A percentile compares a stretch with the other conserved stretches of the same genome.
These are phyloP conservation scores for Neofusicoccum sp. DNA, from an alignment of 2,329 filamentous ascomycete species.

Conservation along the genomic window DNA sequence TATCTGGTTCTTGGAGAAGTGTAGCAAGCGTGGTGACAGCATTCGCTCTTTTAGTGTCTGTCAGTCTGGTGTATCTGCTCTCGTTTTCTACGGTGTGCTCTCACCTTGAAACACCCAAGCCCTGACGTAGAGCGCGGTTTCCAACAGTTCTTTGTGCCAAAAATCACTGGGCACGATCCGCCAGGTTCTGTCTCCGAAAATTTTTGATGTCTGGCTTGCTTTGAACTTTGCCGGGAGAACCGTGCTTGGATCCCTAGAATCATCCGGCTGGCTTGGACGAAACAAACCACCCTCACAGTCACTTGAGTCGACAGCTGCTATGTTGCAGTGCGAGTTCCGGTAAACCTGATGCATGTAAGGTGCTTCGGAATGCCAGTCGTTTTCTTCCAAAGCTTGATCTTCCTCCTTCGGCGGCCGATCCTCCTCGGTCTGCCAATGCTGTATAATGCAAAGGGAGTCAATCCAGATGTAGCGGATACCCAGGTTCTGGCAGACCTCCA, in stretches of 20 bases:
- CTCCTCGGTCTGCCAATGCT: slow-evolving; percentile 3
- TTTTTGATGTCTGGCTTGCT: not conserved
- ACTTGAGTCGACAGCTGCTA: slow-evolving; percentile 30
- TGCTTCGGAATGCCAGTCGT: slow-evolving; percentile 29
- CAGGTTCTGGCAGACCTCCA: slow-evolving; percentile 17
- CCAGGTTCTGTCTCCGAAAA: slow-evolving; percentile 26
- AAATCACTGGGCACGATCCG: slow-evolving; percentile 27
- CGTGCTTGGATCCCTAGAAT: slow-evolving; percentile 22
- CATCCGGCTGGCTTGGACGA: slow-evolving; percentile 27
- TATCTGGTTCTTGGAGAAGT: slow-evolving; percentile 30
- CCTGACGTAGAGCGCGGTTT: slow-evolving; percentile 25
- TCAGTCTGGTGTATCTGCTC: no score
- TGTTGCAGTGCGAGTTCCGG: slow-evolving; percentile 33
- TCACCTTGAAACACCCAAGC: slow-evolving; percentile 37
- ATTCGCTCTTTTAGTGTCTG: slow-evolving; percentile 38
- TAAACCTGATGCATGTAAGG: slow-evolving; percentile 34
- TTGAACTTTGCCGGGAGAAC: slow-evolving; percentile 26
- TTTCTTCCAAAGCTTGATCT: no score
- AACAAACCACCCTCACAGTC: slow-evolving; percentile 29
- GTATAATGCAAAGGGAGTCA: slow-evolving; percentile 26
- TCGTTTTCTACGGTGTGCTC: no score
- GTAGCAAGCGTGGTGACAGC: slow-evolving; percentile 32
- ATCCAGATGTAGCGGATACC: slow-evolving; percentile 25
- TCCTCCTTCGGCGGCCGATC: no score
- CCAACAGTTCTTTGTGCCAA: slow-evolving; percentile 30